These are phyloP conservation scores for Ambrosia trifida DNA, from an alignment of 129 eudicot species.

Conservation along the genomic window DNA sequence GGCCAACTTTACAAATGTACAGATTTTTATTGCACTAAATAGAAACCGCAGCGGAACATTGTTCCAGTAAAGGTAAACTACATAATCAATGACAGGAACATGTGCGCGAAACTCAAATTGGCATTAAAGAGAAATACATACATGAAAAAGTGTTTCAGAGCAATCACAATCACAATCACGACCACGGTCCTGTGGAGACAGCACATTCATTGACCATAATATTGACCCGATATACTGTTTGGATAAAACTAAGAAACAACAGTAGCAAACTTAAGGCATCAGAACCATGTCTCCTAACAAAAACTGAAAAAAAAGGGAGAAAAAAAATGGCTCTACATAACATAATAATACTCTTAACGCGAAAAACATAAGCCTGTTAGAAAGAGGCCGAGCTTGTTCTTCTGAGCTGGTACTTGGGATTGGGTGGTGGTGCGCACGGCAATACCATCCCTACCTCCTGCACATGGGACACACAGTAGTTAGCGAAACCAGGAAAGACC, in stretches of 20 bases:
- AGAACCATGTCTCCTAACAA: not conserved
- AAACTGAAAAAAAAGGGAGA: not conserved
- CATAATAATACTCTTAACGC: constrained; percentile 9
- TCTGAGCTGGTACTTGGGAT: constrained; percentile 73
- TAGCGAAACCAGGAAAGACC: not conserved
- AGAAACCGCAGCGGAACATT: no score
- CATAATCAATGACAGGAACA: no score
- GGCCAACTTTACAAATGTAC: no score
- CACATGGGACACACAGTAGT: constrained; percentile 26
- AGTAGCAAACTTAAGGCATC: constrained; percentile 31
- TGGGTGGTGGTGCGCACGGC: constrained; percentile 60
- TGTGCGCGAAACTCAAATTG: no score
- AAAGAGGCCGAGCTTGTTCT: constrained; percentile 69
- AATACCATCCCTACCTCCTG: constrained; percentile 43
- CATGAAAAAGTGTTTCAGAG: no score
- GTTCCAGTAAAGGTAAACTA: no score
- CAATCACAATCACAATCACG: not conserved
- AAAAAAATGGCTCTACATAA: constrained; percentile 35
- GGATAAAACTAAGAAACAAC: constrained; percentile 28
- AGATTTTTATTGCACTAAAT: no score
- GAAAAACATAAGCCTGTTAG: constrained; percentile 23
- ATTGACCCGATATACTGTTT: constrained; percentile 19
- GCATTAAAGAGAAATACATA: no score
- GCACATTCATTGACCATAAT: constrained; percentile 17
- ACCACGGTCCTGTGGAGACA: not conserved